Evolutionary conservation across 2,329 filamentous ascomycete species (phyloP).

Genomic region (Botryotinia calthae): DNA sequence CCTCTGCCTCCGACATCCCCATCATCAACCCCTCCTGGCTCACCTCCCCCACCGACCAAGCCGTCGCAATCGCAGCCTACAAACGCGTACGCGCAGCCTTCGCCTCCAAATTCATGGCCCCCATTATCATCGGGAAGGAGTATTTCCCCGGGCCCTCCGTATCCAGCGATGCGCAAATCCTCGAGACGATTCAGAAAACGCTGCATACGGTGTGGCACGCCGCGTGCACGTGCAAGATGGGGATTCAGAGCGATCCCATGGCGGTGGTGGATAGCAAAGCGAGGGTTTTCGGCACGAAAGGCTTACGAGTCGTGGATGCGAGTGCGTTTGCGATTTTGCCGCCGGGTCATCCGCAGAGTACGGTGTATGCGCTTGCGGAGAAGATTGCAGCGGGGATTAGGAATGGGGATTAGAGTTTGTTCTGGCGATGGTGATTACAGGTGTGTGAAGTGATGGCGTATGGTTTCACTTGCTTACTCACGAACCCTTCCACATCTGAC

Average conservation of each 20-base stretch:
- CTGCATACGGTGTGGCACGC: constrained; percentile 47
- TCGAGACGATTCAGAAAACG: constrained; percentile 29
- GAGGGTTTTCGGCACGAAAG: constrained; percentile 26
- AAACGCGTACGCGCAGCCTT: constrained; percentile 43
- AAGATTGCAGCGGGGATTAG: constrained; percentile 41
- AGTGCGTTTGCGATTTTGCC: constrained; percentile 31
- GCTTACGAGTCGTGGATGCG: constrained; percentile 31
- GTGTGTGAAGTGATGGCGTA: not conserved
- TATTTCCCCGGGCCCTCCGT: constrained; percentile 22
- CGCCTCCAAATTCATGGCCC: constrained; percentile 11
- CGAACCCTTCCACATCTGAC: not conserved
- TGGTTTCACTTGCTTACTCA: not conserved
- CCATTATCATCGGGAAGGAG: constrained; percentile 26
- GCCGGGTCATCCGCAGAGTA: constrained; percentile 44
- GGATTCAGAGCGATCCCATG: constrained; percentile 42
- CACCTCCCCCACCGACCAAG: constrained; percentile 43
- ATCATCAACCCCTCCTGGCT: constrained; percentile 47
- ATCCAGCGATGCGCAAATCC: constrained; percentile 28
- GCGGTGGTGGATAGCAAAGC: constrained; percentile 30
- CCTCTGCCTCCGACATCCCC: constrained; percentile 41
- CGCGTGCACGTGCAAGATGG: constrained; percentile 58
- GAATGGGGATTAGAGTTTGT: not conserved
- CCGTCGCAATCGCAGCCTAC: constrained; percentile 45
- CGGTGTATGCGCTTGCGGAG: constrained; percentile 45
- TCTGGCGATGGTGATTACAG: not conserved